Evolutionary conservation across 2,329 filamentous ascomycete genomes (phyloP), one percentile per base, ranked within the genome.

Genomic region (Ascomycota sp.): DNA sequence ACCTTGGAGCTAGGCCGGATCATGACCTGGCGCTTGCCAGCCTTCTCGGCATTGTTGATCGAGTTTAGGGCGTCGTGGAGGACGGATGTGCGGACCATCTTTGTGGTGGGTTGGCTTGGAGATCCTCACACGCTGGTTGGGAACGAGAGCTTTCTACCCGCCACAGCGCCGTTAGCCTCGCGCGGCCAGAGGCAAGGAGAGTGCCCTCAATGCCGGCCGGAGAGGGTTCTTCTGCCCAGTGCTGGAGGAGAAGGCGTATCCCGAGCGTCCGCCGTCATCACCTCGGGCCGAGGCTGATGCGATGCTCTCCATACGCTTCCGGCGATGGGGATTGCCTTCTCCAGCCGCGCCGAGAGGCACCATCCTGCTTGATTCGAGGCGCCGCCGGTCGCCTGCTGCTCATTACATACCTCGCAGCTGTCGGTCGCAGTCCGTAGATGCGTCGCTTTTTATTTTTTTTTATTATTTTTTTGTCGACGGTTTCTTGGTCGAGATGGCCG

Each of bases 41-140:
- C 71, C 79, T 98, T 95, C 76, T 98, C 91, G 72, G 89, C 89
- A 65, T 98, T 98, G 83, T 98, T 98, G 78, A 98, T 95, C 70
- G 75, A 71, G 63, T 92, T 92, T 56, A 93, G 79, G 59, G 81
- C 83, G 77, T 98, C 89, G 74, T 95, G 91, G 64, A 98, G 84
- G 57, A 95, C 89, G 61, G 83, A 92, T 56, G 89, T 95, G 70
- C 81, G 83, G 66, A 93, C 84, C 86, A 98, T 98, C 59, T 79
- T 93, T 73, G 59, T 74, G 72, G 69, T 68, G 56, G 52, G 49
- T 54, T 40, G 41, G 43, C 40, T 49, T 48, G 54, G 69, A 81
- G 76, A 82, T 82, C 82, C 76, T 83, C 76, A 77, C 16, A 68
- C 68, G 78, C 75, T 63, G 49, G 50, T 44, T 48, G 55, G 61